Evolutionary conservation across 2,329 filamentous ascomycete species (phyloP).

Genomic region (Colletotrichum costaricense): DNA sequence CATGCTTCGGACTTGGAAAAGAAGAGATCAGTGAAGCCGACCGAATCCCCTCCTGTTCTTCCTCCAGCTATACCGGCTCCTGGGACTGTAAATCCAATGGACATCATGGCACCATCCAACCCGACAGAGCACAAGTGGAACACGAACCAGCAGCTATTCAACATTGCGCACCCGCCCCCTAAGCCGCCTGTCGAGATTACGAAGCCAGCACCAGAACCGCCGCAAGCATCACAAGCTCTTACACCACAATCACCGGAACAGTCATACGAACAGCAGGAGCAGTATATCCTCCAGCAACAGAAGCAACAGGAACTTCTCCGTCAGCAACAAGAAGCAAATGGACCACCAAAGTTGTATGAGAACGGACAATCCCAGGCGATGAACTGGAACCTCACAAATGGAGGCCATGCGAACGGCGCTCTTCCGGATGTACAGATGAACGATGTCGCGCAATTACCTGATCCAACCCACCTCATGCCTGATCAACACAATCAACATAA

Average conservation of each 20-base stretch:
- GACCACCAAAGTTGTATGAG: neutral
- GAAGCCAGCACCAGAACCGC: slow-evolving; percentile 35
- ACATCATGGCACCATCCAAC: slow-evolving; percentile 60
- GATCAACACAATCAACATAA: slow-evolving; percentile 25
- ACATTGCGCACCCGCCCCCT: slow-evolving; percentile 40
- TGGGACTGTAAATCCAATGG: slow-evolving; percentile 65
- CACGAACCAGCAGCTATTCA: slow-evolving; percentile 48
- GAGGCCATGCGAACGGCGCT: neutral
- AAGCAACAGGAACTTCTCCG: slow-evolving; percentile 2
- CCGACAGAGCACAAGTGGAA: slow-evolving; percentile 47
- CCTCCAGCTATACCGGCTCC: slow-evolving; percentile 49
- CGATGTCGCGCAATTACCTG: neutral
- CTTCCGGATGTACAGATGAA: slow-evolving; percentile 16
- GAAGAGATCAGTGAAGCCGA: neutral
- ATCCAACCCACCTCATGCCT: slow-evolving; percentile 28
- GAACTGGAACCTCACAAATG: neutral
- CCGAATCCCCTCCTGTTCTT: slow-evolving; percentile 37
- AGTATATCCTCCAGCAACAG: neutral
- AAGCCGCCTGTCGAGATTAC: slow-evolving; percentile 39
- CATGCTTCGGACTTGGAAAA: neutral
- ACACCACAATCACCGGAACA: slow-evolving; percentile 35
- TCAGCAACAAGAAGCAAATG: slow-evolving; percentile 13
- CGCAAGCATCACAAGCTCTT: slow-evolving; percentile 43
- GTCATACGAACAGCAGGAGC: slow-evolving; percentile 5
- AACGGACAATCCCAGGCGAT: slow-evolving; percentile 3